Evolutionary conservation across 352 stramenopile species (phyloP).

Genomic region (Globisporangium nodosum): DNA sequence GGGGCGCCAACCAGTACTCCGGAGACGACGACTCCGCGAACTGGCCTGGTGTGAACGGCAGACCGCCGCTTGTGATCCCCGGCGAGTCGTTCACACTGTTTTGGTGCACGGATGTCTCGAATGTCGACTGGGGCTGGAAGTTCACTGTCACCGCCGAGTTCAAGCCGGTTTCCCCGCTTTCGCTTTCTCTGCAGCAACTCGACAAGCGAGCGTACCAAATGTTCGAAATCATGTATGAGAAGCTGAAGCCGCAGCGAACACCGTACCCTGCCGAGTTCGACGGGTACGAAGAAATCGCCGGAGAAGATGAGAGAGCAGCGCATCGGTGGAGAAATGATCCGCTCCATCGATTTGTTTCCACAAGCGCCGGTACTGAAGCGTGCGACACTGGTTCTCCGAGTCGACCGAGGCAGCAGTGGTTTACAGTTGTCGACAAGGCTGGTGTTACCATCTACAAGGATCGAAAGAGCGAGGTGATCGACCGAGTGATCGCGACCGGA

Average conservation of each 20-base stretch:
- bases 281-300: slow-evolving; percentile 28
- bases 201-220: slow-evolving; percentile 53
- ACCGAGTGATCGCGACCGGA: slow-evolving; percentile 16
- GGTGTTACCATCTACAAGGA: slow-evolving; percentile 23
- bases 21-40: slow-evolving; percentile 65
- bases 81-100: slow-evolving; percentile 76
- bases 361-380: background rate
- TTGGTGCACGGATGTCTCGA: slow-evolving; percentile 81
- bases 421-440: slow-evolving; percentile 22
- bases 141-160: slow-evolving; percentile 73
- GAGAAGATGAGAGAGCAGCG: slow-evolving; percentile 3
- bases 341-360: slow-evolving; percentile 22
- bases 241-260: slow-evolving; percentile 30
- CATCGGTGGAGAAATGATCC: slow-evolving; percentile 15
- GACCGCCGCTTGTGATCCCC: slow-evolving; percentile 64
- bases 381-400: too few species aligned
- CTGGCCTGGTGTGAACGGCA: slow-evolving; percentile 65
- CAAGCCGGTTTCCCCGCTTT: slow-evolving; percentile 29
- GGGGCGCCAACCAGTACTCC: slow-evolving; percentile 61
- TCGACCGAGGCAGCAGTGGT: slow-evolving; percentile 7
- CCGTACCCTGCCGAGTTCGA: slow-evolving; percentile 48
- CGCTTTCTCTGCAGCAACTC: slow-evolving; percentile 50
- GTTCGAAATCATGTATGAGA: slow-evolving; percentile 70
- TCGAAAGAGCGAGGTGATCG: slow-evolving; percentile 9
- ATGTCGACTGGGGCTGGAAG: slow-evolving; percentile 88